Evolutionary conservation across 1,139 yeast species (phyloP), one percentile per base, ranked within the genome.

Genomic region (Meyerozyma carpophila): DNA sequence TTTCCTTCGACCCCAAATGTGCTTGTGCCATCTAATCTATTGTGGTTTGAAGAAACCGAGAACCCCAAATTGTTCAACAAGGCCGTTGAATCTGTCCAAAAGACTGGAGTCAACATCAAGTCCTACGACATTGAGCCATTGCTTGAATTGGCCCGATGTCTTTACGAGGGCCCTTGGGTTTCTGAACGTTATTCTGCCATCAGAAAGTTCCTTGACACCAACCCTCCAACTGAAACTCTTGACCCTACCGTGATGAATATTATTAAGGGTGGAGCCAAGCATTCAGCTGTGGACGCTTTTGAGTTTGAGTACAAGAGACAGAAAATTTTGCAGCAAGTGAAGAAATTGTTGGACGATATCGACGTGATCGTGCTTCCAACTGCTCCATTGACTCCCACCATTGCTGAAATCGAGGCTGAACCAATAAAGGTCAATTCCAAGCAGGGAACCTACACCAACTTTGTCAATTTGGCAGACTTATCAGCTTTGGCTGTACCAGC

Each of bases 121-220:
- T 64, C 86, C 37, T 74, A 77, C 11, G 90, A 88, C 63, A 89
- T 91, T 57, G 66, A 82, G 10, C 85, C 90, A 9, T 73, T 93
- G 41, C 69, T 86, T 49, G 86, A 84, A 40, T 74, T 93, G 48
- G 98, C 98, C n/a, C 79, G 79, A 52, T 84, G 93, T 58, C 75
- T 93, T 38, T 93, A 93, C 62, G 97, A 91, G 57, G 98, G 98
- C 45, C 88, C 98, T n/a, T 93, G 98, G 98, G 98, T 93, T 9
- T 87, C 95, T 25, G 98, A 93, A 68, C 79, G 98, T 53, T 90
- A 82, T 66, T 80, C 89, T 49, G 96, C 96, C 16, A 78, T 82
- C 36, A 78, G 80, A 53, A 87, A 84, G 36, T 87, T 90, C 57
- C 73, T 87, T 45, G 76, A 73, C n/a, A 69, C 87, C 16, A 77